A percentile compares a stretch with the other conserved stretches of the same genome.
Conservation (phyloP, 805 yeast genomes). For the Jamesozyma jinghongensis region DNA sequence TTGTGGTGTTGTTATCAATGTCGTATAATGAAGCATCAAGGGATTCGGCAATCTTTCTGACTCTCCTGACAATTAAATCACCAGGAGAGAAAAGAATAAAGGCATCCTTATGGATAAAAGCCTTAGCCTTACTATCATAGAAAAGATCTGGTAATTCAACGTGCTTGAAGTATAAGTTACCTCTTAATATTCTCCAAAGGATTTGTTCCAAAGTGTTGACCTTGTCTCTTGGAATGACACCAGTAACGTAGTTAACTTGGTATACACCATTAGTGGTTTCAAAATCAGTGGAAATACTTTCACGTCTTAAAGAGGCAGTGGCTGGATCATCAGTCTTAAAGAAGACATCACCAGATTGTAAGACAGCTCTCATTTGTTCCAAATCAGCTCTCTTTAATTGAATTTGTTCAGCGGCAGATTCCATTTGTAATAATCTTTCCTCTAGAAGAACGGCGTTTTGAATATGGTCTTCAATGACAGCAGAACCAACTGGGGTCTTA, state of each 20-base stretch:
- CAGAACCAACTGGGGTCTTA: conserved; percentile 36
- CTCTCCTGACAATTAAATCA: conserved; percentile 47
- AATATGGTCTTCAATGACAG: conserved; percentile 64
- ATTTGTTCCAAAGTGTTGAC: conserved; percentile 54
- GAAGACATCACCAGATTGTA: conserved; percentile 42
- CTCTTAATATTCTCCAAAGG: conserved; percentile 66
- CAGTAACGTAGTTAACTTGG: conserved; percentile 43
- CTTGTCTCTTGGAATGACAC: conserved; percentile 56
- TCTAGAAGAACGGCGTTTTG: conserved; percentile 60
- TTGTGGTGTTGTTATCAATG: conserved; percentile 37
- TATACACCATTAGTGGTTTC: conserved; percentile 17
- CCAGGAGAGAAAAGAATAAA: conserved; percentile 69
- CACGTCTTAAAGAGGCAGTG: conserved; percentile 9
- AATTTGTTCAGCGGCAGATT: conserved; percentile 57
- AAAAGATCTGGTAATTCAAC: conserved; percentile 47
- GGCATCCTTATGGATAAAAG: conserved; percentile 44
- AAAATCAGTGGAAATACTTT: conserved; percentile 9
- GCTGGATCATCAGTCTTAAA: conserved; percentile 27
- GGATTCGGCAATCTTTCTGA: conserved; percentile 59
- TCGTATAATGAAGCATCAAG: conserved; percentile 54
- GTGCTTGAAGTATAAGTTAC: conserved; percentile 55
- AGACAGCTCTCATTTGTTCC: conserved; percentile 50
- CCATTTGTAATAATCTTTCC: conserved; percentile 61
- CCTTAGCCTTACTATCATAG: conserved; percentile 45
- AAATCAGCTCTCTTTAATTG: conserved; percentile 46